These are phyloP conservation scores for Penicillium aurantiogriseum DNA, from an alignment of 2,329 filamentous ascomycete genomes.

Conservation along the genomic window DNA sequence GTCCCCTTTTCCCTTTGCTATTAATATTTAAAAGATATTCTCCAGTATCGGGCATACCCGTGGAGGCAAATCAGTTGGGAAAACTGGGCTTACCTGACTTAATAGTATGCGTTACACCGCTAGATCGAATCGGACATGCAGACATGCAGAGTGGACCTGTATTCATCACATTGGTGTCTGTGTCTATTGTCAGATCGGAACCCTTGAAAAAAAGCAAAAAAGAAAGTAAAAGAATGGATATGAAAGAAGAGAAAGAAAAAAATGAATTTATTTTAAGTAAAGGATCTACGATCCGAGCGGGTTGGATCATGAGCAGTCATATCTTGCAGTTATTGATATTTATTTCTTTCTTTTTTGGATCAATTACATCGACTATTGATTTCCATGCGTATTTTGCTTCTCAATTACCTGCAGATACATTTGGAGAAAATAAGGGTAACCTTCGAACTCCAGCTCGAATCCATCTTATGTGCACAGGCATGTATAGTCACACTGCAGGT, in stretches of 20 bases:
- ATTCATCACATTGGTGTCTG: conserved; percentile 24
- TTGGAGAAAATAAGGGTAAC: background rate
- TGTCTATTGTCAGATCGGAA: conserved; percentile 11
- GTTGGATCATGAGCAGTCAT: conserved; percentile 18
- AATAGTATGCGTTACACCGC: conserved; percentile 25
- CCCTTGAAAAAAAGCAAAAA: background rate
- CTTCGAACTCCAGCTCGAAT: background rate
- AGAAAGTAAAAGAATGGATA: background rate
- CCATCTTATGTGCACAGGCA: background rate
- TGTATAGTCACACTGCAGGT: conserved; percentile 6
- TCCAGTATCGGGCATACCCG: background rate
- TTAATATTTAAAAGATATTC: background rate
- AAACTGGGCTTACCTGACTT: conserved; percentile 9
- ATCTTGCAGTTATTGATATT: conserved; percentile 8
- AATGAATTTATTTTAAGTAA: background rate
- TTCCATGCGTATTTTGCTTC: background rate
- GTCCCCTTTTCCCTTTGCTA: background rate
- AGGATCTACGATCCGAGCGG: conserved; percentile 16
- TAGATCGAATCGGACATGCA: conserved; percentile 21
- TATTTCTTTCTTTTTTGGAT: conserved; percentile 3
- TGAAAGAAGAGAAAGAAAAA: background rate
- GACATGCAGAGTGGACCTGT: conserved; percentile 10
- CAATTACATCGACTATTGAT: conserved; percentile 12
- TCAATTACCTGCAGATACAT: conserved; percentile 21
- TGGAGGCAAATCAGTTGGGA: background rate